A percentile compares a stretch with the other conserved stretches of the same genome.
These are phyloP conservation scores for Phytophthora fragariae DNA, from an alignment of 352 stramenopile species.

Conservation along the genomic window DNA sequence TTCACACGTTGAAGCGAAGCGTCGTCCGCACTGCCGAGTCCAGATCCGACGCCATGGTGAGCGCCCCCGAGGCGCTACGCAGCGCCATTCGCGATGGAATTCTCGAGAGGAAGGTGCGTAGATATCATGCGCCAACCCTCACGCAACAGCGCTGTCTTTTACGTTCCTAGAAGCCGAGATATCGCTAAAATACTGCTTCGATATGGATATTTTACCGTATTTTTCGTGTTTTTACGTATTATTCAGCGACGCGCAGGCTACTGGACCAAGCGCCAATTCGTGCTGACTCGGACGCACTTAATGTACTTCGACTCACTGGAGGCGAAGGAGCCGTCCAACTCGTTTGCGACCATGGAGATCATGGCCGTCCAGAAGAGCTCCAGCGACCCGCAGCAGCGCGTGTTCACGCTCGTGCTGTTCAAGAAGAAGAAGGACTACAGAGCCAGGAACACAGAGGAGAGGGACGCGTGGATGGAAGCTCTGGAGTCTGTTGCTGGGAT, in stretches of 20 bases:
- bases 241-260: constrained; percentile 65
- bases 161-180: constrained; percentile 5
- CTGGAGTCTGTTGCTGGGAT: constrained; percentile 70
- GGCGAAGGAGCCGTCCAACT: constrained; percentile 46
- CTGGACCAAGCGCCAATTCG: constrained; percentile 85
- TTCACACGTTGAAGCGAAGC: constrained; percentile 39
- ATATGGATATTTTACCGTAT: not conserved
- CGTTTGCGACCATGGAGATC: constrained; percentile 74
- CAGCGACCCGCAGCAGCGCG: constrained; percentile 48
- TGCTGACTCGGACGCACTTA: constrained; percentile 70
- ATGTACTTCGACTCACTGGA: constrained; percentile 77
- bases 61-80: constrained; percentile 62
- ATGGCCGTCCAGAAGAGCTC: constrained; percentile 55
- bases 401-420: constrained; percentile 70
- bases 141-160: not conserved
- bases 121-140: not conserved
- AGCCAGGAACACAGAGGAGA: constrained; percentile 60
- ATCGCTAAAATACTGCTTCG: constrained; percentile 11
- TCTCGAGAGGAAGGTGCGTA: constrained; percentile 68
- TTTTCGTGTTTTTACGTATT: constrained; percentile 21
- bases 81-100: constrained; percentile 62
- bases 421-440: constrained; percentile 86
- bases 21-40: constrained; percentile 19
- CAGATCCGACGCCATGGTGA: constrained; percentile 62
- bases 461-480: constrained; percentile 74